Evolutionary conservation across 805 yeast species (phyloP), one percentile per base, ranked within the genome.

Genomic region (Kazachstania kunashirensis): DNA sequence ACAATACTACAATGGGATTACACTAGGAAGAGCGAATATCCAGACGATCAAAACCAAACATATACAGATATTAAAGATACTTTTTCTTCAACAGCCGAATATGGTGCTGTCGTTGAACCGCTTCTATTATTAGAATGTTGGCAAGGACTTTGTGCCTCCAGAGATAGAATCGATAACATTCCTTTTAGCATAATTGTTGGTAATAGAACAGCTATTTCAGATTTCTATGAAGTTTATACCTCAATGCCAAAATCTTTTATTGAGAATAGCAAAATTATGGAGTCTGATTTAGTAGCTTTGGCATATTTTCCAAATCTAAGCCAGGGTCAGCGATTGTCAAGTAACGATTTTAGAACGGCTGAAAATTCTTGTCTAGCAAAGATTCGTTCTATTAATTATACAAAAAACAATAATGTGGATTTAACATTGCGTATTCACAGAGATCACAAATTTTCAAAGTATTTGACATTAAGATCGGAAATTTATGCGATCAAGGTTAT

Each of bases 91-190:
- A 75, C 77, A 4, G 64, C 62, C n/a, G 85, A 81, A 3, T 92
- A 94, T 51, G 72, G 71, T 33, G 63, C 66, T 24, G 67, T 73
- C 1, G 80, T 84, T 57, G 83, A 79, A 46, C 98, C 98, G 0
- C 65, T 92, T 29, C 62, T 92, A 30, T 61, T 88, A 53, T 61
- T 89, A 28, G 99, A 92, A 61, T 83, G 95, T 44, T 94, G 97
- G 96, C 95, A 88, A 51, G 81, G 84, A 0, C 72, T 92, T 19
- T 79, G 77, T 45, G 69, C 84, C 4, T 76, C 92, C 0, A 77
- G 81, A 43, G 75, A 74, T 34, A 74, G 82, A 13, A 62, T 64
- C 12, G 71, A 71, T 8, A 51, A 52, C 24, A 59, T 49, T 5
- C 86, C 94, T 0, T 79, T 88, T 53, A 70, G 69, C 21, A 48